Evolutionary conservation across 345 rosid species (phyloP).

Genomic region (Acer saccharum): DNA sequence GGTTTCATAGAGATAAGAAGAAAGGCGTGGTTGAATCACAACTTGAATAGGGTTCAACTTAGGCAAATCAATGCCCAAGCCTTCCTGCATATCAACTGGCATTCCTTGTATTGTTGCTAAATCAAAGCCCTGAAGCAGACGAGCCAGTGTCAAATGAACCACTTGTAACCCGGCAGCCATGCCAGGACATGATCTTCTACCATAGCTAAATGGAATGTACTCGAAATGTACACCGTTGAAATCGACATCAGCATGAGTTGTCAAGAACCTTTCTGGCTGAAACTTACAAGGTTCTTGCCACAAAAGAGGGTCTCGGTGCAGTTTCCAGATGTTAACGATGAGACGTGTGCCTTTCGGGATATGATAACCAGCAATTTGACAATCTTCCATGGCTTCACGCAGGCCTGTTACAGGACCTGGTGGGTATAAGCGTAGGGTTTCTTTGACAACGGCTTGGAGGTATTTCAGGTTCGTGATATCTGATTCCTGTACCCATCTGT

Average conservation of each 20-base stretch:
- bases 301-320: slow-evolving; percentile 53
- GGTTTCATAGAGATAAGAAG: slow-evolving; percentile 21
- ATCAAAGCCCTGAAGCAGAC: slow-evolving; percentile 53
- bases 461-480: slow-evolving; percentile 47
- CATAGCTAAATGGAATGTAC: slow-evolving; percentile 49
- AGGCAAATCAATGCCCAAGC: slow-evolving; percentile 47
- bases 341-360: slow-evolving; percentile 53
- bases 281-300: slow-evolving; percentile 47
- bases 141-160: slow-evolving; percentile 47
- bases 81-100: slow-evolving; percentile 52
- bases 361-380: slow-evolving; percentile 39
- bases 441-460: slow-evolving; percentile 63
- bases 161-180: slow-evolving; percentile 39
- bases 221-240: slow-evolving; percentile 23
- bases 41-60: slow-evolving; percentile 43
- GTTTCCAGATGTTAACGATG: slow-evolving; percentile 56
- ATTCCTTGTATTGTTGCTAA: not conserved
- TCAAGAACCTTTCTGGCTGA: slow-evolving; percentile 55
- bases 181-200: slow-evolving; percentile 65
- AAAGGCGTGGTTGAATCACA: slow-evolving; percentile 42
- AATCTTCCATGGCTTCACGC: slow-evolving; percentile 53
- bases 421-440: slow-evolving; percentile 54
- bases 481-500: slow-evolving; percentile 55
- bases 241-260: slow-evolving; percentile 12
- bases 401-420: slow-evolving; percentile 54